Percentiles rank a stretch among this genome's conserved stretches.
Conservation (phyloP, 202 grass and related monocot genomes). For the Schoenoplectus triqueter region DNA sequence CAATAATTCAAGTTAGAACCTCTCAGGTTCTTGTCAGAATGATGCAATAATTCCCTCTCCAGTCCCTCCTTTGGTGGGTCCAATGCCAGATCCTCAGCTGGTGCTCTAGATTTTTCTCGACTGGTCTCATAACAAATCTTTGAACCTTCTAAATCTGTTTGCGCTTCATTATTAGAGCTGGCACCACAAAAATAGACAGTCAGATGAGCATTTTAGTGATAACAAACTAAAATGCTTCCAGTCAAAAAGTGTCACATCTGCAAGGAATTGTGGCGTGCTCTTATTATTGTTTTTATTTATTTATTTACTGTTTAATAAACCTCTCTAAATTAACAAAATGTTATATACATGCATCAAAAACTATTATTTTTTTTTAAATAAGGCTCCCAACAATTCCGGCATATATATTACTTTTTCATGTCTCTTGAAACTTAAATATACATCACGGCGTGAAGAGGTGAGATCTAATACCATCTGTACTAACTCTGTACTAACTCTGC, state of each 20-base stretch:
- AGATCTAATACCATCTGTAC: too few relatives aligned
- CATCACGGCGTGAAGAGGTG: too few relatives aligned
- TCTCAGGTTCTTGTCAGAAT: neutral
- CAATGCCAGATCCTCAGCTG: neutral
- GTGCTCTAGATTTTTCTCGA: neutral
- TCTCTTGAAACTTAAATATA: too few relatives aligned
- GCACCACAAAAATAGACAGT: neutral
- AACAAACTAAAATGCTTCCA: slow-evolving; percentile 1
- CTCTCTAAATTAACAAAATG: slow-evolving; percentile 4
- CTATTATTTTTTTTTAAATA: too few relatives aligned
- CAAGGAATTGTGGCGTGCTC: neutral
- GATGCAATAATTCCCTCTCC: neutral
- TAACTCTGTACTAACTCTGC: too few relatives aligned
- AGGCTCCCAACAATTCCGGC: too few relatives aligned
- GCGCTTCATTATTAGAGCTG: neutral
- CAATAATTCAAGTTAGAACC: slow-evolving; percentile 23
- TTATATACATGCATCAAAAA: neutral
- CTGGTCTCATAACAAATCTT: neutral
- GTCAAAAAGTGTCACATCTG: neutral
- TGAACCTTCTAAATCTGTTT: neutral
- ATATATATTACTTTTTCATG: too few relatives aligned
- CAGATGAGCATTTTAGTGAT: neutral
- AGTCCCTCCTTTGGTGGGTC: neutral
- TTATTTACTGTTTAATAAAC: neutral
- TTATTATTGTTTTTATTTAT: neutral